Conservation (phyloP, 2,329 filamentous ascomycete genomes). For the Venturia effusa region DNA sequence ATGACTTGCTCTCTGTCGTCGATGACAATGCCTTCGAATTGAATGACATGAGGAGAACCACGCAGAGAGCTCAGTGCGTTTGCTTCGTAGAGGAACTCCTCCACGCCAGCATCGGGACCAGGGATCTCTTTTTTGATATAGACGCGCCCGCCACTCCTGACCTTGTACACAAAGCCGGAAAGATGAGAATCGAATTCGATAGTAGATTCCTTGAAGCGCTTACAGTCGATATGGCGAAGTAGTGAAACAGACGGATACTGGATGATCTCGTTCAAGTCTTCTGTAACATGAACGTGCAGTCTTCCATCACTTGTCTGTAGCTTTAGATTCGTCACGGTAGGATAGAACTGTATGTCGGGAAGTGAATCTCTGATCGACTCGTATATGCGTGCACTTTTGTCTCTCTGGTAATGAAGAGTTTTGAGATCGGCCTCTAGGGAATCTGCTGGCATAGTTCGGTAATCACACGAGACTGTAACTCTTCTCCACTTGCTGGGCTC, state of each 20-base stretch:
- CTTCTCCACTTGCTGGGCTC: slow-evolving; percentile 68
- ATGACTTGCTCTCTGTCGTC: slow-evolving; percentile 64
- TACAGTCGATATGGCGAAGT: slow-evolving; percentile 56
- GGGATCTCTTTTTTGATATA: slow-evolving; percentile 98
- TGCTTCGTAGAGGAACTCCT: slow-evolving; percentile 95
- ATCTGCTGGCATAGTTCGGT: slow-evolving; percentile 64
- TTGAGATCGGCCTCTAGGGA: slow-evolving; percentile 80
- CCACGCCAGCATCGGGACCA: slow-evolving; percentile 84
- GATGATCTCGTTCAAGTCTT: slow-evolving; percentile 93
- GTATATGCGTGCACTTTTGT: slow-evolving; percentile 89
- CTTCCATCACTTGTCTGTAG: slow-evolving; percentile 79
- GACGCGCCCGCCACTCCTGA: slow-evolving; percentile 50
- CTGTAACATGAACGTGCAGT: slow-evolving; percentile 93
- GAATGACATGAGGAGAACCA: slow-evolving; percentile 66
- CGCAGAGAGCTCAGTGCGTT: slow-evolving; percentile 78
- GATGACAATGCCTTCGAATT: slow-evolving; percentile 77
- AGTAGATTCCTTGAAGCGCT: slow-evolving; percentile 12
- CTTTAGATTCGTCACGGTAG: slow-evolving; percentile 91
- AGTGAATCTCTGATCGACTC: slow-evolving; percentile 88
- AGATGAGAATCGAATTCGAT: slow-evolving; percentile 84
- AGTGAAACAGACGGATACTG: slow-evolving; percentile 65
- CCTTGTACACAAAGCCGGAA: slow-evolving; percentile 96
- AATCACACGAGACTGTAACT: slow-evolving; percentile 90
- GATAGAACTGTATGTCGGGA: slow-evolving; percentile 88
- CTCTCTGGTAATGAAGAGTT: slow-evolving; percentile 68